These are phyloP conservation scores for Tulasnella sp. DNA, from an alignment of 768 basidiomycete species.

Conservation along the genomic window DNA sequence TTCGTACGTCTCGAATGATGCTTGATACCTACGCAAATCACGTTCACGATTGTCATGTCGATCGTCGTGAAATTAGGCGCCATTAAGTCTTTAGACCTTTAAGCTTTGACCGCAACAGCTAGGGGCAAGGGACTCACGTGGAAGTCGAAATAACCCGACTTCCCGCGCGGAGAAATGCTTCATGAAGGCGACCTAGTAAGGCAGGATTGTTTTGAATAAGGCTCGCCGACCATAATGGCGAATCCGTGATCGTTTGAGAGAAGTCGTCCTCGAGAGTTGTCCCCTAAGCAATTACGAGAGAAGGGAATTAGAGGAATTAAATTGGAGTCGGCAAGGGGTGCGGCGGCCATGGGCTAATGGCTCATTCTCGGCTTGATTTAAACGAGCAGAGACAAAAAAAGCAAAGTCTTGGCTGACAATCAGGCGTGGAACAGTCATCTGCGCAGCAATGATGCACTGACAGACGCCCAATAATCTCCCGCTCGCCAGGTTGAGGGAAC, in stretches of 20 bases:
- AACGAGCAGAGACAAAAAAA: background rate
- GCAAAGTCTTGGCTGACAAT: background rate
- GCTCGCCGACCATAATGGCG: slow-evolving; percentile 62
- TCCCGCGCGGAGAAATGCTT: slow-evolving; percentile 6
- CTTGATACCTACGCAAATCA: slow-evolving; percentile 50
- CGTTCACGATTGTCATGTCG: background rate
- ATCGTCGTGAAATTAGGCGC: background rate
- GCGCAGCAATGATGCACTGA: background rate
- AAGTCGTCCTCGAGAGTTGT: slow-evolving; percentile 51
- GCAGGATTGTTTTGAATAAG: slow-evolving; percentile 48
- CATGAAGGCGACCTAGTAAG: slow-evolving; percentile 21
- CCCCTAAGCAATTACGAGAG: slow-evolving; percentile 39
- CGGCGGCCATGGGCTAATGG: background rate
- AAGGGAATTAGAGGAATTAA: background rate
- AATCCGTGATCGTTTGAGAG: slow-evolving; percentile 41
- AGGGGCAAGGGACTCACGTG: slow-evolving; percentile 3
- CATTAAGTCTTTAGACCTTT: background rate
- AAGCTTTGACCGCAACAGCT: background rate
- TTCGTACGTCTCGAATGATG: slow-evolving; percentile 47
- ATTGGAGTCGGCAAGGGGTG: background rate
- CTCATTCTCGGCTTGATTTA: background rate
- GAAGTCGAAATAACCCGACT: background rate
- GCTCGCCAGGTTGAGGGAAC: background rate
- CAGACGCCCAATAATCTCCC: background rate
- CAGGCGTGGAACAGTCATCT: no score